These are phyloP conservation scores for Phanerodontia chrysosporium DNA, from an alignment of 768 basidiomycete species.

Conservation along the genomic window DNA sequence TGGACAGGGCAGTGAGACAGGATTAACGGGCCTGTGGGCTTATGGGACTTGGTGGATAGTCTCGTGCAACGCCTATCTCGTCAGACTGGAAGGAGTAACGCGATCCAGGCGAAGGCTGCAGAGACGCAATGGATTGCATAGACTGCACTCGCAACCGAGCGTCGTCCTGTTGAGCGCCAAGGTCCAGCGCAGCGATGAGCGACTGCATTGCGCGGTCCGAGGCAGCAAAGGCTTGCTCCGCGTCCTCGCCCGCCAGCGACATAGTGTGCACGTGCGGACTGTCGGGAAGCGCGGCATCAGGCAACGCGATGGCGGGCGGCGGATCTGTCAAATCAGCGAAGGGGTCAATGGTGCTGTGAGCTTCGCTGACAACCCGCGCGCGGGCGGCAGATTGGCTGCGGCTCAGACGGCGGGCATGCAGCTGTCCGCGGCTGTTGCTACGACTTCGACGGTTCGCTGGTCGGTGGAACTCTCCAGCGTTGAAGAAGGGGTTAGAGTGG, in stretches of 20 bases:
- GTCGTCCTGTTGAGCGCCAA: slow-evolving; percentile 42
- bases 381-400: slow-evolving; percentile 14
- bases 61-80: slow-evolving; percentile 20
- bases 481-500: slow-evolving; percentile 40
- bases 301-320: slow-evolving; percentile 7
- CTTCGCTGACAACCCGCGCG: slow-evolving; percentile 4
- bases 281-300: slow-evolving; percentile 19
- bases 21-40: neutral
- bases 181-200: slow-evolving; percentile 64
- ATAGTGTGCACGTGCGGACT: slow-evolving; percentile 26
- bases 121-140: slow-evolving; percentile 33
- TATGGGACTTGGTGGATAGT: slow-evolving; percentile 30
- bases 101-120: slow-evolving; percentile 48
- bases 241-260: slow-evolving; percentile 37
- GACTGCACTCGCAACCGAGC: slow-evolving; percentile 42
- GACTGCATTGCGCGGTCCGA: slow-evolving; percentile 54
- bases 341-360: slow-evolving; percentile 27
- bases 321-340: slow-evolving; percentile 34
- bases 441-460: slow-evolving; percentile 19
- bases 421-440: slow-evolving; percentile 21
- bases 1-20: neutral
- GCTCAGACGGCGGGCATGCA: slow-evolving; percentile 14
- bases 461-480: slow-evolving; percentile 30
- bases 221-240: slow-evolving; percentile 23
- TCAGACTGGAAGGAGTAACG: slow-evolving; percentile 26